Base-by-base conservation (phyloP, 2,329 filamentous ascomycete genomes). In the Fonsecaea pugnacius region DNA sequence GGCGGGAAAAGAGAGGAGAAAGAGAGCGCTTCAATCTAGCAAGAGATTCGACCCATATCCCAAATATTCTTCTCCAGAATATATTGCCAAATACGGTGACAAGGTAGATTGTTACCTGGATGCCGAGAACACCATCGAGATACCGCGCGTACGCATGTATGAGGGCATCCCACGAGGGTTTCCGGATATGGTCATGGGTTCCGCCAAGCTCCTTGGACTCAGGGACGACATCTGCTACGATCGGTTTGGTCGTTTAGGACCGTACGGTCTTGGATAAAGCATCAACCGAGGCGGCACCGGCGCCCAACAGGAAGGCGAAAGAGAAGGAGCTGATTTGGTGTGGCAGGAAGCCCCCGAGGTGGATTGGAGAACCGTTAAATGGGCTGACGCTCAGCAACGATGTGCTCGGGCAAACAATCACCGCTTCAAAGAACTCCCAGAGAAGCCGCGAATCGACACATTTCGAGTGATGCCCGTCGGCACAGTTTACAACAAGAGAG, bases 191-290 rank as follows among this genome's bases (percentile, higher is more conserved):
- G 86, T 91, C 1, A 85, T 94, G 73, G 95, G 95, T n/a, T 96
- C 92, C 0, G 93, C 96, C 72, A 87, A 92, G 9, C 76, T 94
- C 46, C 78, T 98, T 12, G 89, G 88, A 0, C 80, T 98, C 38
- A 86, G 90, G 18, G 87, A 96, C 69, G 89, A 96, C 72, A 86
- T 97, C 53, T 99, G 95, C 78, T 97, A 96, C 73, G 95, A 99
- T 70, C 85, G 95, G 1, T 96, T 91, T 74, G 94, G 94, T 2
- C 86, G 92, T 68, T 86, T 95, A 33, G 93, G 91, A 0, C 91
- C 94, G 0, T 99, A 99, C 71, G 94, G 94, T 0, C 86, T 92
- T 66, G 94, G 94, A 8, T 98, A 98, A 75, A 91, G 90, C 35
- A 81, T 84, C 36, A 87, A 87, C 63, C 87, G 84, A 68, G 94